A percentile compares a stretch with the other conserved stretches of the same genome.
These are phyloP conservation scores for Calvatia gigantea DNA, from an alignment of 768 basidiomycete species.

Conservation along the genomic window DNA sequence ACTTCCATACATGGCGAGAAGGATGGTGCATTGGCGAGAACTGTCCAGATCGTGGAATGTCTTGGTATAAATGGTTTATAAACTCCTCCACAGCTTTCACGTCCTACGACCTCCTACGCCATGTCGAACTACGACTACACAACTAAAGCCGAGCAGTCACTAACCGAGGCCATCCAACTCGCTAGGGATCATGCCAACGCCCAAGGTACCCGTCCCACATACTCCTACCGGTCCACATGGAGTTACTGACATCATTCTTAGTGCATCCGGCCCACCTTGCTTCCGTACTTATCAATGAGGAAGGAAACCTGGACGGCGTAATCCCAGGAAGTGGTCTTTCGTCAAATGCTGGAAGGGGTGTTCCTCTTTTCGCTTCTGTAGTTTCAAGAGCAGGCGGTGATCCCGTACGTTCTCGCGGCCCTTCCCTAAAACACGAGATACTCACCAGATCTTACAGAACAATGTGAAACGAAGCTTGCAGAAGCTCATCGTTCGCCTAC, in stretches of 20 bases:
- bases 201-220: conserved; percentile 50
- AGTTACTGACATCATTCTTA: conserved; percentile 22
- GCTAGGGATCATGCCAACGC: conserved; percentile 84
- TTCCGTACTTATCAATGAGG: conserved; percentile 75
- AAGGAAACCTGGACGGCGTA: conserved; percentile 28
- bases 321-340: conserved; percentile 33
- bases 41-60: neutral
- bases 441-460: conserved; percentile 30
- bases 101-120: conserved; percentile 3
- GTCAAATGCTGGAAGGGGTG: conserved; percentile 26
- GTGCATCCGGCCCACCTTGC: conserved; percentile 85
- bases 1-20: neutral
- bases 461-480: conserved; percentile 69
- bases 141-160: conserved; percentile 71
- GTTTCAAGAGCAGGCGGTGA: conserved; percentile 85
- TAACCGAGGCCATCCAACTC: conserved; percentile 71
- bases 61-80: conserved; percentile 1
- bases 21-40: neutral
- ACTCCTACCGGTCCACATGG: neutral
- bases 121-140: conserved; percentile 79
- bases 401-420: conserved; percentile 46
- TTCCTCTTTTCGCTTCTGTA: conserved; percentile 73
- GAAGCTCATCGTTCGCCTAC: conserved; percentile 74
- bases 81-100: neutral
- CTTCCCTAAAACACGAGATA: neutral